Evolutionary conservation across 2,329 filamentous ascomycete genomes (phyloP).

Genomic region (Arthrocladium fulminans): DNA sequence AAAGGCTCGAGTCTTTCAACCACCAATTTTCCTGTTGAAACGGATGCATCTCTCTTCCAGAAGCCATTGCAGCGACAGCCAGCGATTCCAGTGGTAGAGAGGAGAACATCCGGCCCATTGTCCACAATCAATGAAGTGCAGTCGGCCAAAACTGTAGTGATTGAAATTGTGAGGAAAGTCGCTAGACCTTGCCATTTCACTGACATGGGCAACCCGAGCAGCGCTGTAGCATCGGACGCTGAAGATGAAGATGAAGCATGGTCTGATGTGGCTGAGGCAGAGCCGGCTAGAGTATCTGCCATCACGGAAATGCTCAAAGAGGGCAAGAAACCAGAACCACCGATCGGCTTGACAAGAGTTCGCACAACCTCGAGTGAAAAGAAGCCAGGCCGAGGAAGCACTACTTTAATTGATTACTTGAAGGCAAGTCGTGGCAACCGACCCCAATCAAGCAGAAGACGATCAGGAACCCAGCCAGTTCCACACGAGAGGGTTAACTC

Average conservation of each 20-base stretch:
- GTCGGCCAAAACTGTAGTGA: background rate
- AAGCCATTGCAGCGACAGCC: slow-evolving; percentile 8
- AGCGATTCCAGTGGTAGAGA: background rate
- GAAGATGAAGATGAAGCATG: slow-evolving; percentile 15
- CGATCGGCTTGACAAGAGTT: background rate
- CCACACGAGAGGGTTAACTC: background rate
- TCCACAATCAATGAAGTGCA: slow-evolving; percentile 15
- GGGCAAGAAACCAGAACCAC: slow-evolving; percentile 1
- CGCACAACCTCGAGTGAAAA: slow-evolving; percentile 4
- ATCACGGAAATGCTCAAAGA: slow-evolving; percentile 3
- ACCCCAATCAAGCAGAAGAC: background rate
- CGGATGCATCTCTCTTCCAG: slow-evolving; percentile 7
- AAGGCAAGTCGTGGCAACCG: background rate
- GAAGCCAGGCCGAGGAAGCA: background rate
- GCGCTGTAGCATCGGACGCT: slow-evolving; percentile 17
- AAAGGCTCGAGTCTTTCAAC: slow-evolving; percentile 13
- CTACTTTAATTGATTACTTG: background rate
- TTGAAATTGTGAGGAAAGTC: slow-evolving; percentile 9
- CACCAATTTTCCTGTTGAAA: slow-evolving; percentile 9
- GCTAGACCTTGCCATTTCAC: slow-evolving; percentile 13
- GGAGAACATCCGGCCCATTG: slow-evolving; percentile 12
- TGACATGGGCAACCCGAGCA: slow-evolving; percentile 10
- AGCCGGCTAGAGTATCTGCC: background rate
- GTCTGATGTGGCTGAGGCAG: slow-evolving; percentile 13
- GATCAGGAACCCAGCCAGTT: background rate